Conservation (phyloP, 768 basidiomycete genomes). For the Kwoniella mangroviensis region DNA sequence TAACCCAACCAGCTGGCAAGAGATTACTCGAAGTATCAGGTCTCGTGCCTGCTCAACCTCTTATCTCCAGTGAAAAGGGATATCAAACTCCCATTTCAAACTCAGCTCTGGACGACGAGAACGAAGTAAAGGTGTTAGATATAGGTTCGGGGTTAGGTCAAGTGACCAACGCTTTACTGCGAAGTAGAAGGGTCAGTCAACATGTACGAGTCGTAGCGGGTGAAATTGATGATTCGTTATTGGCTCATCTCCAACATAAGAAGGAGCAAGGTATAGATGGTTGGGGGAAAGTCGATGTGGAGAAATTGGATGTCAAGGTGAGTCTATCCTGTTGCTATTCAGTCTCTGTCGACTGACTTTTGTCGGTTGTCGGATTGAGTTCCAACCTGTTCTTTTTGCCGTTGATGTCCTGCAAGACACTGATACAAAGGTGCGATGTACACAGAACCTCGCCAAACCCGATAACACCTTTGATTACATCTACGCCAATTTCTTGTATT, state of each 20-base stretch:
- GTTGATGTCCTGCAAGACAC: too few relatives aligned
- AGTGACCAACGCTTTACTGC: not conserved
- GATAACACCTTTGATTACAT: constrained; percentile 9
- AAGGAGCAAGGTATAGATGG: not conserved
- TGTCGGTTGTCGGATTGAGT: not conserved
- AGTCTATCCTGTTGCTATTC: too few relatives aligned
- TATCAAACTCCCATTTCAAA: too few relatives aligned
- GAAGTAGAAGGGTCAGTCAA: not conserved
- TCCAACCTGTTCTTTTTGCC: too few relatives aligned
- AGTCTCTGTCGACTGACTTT: too few relatives aligned
- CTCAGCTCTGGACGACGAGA: not conserved
- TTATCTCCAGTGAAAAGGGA: too few relatives aligned
- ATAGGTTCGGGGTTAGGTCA: not conserved
- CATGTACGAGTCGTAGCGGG: not conserved
- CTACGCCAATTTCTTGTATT: constrained; percentile 3
- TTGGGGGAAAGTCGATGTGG: not conserved
- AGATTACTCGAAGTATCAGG: not conserved
- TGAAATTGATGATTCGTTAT: constrained; percentile 3
- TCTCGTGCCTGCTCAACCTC: not conserved
- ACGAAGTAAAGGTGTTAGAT: not conserved
- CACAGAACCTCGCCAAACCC: not conserved
- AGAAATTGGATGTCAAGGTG: not conserved
- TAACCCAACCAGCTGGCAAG: not conserved
- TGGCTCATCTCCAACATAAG: not conserved
- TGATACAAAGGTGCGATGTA: too few relatives aligned